A percentile compares a stretch with the other conserved stretches of the same genome.
phyloP scores from a whole-genome alignment of 805 yeast species.

The Suhomyces prunicola region DNA sequence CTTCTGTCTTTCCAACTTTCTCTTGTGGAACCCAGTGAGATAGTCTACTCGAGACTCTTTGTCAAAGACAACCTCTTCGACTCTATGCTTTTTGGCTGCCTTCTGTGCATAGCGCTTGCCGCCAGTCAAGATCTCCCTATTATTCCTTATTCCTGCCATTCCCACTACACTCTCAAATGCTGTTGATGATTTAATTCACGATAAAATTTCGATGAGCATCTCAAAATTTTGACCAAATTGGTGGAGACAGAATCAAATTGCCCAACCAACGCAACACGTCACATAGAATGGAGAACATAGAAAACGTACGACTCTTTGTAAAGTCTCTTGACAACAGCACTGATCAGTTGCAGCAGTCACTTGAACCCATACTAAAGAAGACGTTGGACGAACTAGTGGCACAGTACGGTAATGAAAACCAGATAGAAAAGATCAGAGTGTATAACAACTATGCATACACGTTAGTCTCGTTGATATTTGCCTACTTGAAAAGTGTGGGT shows the following conservation, averaged over 20 bases:
- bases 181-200: background rate
- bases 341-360: constrained; percentile 29
- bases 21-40: constrained; percentile 92
- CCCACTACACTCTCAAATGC: background rate
- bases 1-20: constrained; percentile 85
- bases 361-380: constrained; percentile 35
- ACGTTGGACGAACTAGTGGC: constrained; percentile 39
- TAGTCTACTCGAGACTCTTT: constrained; percentile 75
- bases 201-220: constrained; percentile 2
- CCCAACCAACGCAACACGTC: background rate
- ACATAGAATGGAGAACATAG: constrained; percentile 43
- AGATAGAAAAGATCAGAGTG: constrained; percentile 26
- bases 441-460: constrained; percentile 48
- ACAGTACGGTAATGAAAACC: constrained; percentile 17
- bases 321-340: constrained; percentile 35
- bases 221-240: constrained; percentile 1
- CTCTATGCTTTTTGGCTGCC: constrained; percentile 62
- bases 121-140: constrained; percentile 85
- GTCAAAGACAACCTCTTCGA: constrained; percentile 84
- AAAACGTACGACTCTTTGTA: constrained; percentile 39
- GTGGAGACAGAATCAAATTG: background rate
- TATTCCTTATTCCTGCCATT: constrained; percentile 38
- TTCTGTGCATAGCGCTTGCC: constrained; percentile 77
- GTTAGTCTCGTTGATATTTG: constrained; percentile 53
- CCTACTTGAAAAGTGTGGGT: constrained; percentile 59